Conservation (phyloP, 306 rosid species). For the Begonia loranthoides region DNA sequence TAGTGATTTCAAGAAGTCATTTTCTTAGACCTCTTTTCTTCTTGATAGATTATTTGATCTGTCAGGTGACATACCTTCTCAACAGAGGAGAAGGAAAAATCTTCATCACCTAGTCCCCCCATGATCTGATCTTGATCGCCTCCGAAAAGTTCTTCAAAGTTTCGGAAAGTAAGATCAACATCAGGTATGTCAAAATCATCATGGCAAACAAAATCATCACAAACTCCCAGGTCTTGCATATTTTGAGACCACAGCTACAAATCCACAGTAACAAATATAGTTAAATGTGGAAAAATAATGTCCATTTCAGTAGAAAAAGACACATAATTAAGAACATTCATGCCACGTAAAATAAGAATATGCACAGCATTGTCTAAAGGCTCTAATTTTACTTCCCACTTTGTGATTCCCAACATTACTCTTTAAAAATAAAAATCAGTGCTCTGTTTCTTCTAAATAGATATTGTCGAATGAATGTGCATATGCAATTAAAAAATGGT, state of each 20-base stretch:
- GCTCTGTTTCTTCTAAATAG: too few relatives aligned
- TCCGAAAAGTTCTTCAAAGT: slow-evolving; percentile 63
- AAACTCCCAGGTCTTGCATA: slow-evolving; percentile 86
- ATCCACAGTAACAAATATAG: background rate
- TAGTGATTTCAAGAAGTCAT: background rate
- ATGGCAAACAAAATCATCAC: slow-evolving; percentile 50
- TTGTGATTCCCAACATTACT: too few relatives aligned
- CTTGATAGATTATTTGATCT: slow-evolving; percentile 33
- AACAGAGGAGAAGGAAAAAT: slow-evolving; percentile 32
- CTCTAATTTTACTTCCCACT: too few relatives aligned
- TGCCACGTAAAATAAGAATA: too few relatives aligned
- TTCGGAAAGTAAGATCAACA: slow-evolving; percentile 67
- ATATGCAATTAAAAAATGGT: background rate
- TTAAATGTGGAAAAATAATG: too few relatives aligned
- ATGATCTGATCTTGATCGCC: slow-evolving; percentile 57
- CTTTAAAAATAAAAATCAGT: too few relatives aligned
- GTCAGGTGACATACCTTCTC: slow-evolving; percentile 38
- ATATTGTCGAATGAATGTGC: too few relatives aligned
- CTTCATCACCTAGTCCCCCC: slow-evolving; percentile 29
- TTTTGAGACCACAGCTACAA: slow-evolving; percentile 85
- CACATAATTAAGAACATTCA: too few relatives aligned
- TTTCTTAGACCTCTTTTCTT: slow-evolving; percentile 39
- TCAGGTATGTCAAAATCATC: slow-evolving; percentile 85
- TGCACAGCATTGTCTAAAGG: too few relatives aligned
- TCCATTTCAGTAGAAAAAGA: too few relatives aligned